These are phyloP conservation scores for Sphagnum contortum DNA, from an alignment of 225 moss, liverwort and hornwort species.

Conservation along the genomic window DNA sequence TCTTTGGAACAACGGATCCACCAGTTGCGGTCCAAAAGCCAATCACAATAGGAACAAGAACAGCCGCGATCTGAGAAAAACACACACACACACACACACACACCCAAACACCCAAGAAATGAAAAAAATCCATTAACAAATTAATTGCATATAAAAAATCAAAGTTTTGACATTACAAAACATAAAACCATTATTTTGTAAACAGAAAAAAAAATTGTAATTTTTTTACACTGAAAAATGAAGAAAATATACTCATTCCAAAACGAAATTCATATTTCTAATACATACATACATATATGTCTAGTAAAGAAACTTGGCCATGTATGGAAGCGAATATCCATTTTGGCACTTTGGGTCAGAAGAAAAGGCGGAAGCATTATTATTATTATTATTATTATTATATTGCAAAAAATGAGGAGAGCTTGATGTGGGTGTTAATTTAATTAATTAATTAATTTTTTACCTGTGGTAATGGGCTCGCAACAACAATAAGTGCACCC, in stretches of 20 bases:
- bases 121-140: not conserved
- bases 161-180: too few relatives aligned
- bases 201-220: too few relatives aligned
- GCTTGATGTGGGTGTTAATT: not conserved
- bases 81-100: conserved; percentile 1
- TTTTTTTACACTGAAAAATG: too few relatives aligned
- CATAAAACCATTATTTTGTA: too few relatives aligned
- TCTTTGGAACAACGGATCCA: conserved; percentile 70
- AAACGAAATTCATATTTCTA: too few relatives aligned
- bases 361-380: too few relatives aligned
- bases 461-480: conserved; percentile 68
- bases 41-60: conserved; percentile 59
- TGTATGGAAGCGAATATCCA: too few relatives aligned
- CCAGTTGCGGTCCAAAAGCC: conserved; percentile 81
- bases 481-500: conserved; percentile 55
- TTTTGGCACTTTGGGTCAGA: too few relatives aligned
- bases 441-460: not conserved
- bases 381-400: too few relatives aligned
- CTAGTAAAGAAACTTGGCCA: too few relatives aligned
- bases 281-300: too few relatives aligned
- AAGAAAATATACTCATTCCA: too few relatives aligned
- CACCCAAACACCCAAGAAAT: not conserved
- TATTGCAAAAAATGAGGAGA: not conserved
- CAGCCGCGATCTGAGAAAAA: conserved; percentile 48
- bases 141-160: not conserved